These are phyloP conservation scores for Penicillium egyptiacum DNA, from an alignment of 495 filamentous ascomycete genomes.

Conservation along the genomic window DNA sequence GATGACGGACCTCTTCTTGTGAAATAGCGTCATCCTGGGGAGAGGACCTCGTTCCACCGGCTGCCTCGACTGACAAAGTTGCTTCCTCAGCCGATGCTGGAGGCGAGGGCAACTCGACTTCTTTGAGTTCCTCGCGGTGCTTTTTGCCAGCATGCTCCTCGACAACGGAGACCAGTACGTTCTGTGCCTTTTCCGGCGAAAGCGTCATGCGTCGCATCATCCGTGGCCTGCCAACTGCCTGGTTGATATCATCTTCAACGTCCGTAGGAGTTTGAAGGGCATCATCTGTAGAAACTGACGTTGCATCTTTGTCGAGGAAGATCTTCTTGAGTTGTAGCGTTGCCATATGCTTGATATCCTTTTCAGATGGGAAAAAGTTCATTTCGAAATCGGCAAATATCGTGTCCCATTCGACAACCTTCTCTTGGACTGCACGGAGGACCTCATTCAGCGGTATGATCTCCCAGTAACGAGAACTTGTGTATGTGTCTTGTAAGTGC, in stretches of 20 bases:
- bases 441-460: conserved; percentile 89
- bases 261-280: conserved; percentile 54
- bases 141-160: conserved; percentile 59
- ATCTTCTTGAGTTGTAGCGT: conserved; percentile 92
- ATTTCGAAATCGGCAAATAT: conserved; percentile 86
- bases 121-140: conserved; percentile 24
- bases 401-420: conserved; percentile 89
- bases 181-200: conserved; percentile 66
- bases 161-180: conserved; percentile 68
- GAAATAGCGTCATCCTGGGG: conserved; percentile 30
- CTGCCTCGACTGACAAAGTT: conserved; percentile 17
- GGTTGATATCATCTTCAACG: conserved; percentile 50
- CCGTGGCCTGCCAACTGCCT: conserved; percentile 34
- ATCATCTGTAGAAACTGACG: conserved; percentile 60
- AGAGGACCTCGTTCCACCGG: conserved; percentile 17
- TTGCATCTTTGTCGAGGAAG: conserved; percentile 82
- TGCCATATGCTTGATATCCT: conserved; percentile 90
- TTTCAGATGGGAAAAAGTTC: conserved; percentile 94
- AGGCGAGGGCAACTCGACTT: conserved; percentile 19
- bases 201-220: conserved; percentile 51
- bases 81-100: conserved; percentile 15
- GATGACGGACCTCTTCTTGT: conserved; percentile 60
- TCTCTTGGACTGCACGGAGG: conserved; percentile 85
- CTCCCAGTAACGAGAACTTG: conserved; percentile 92
- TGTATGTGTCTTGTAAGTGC: conserved; percentile 86